Percentiles rank a stretch among this genome's conserved stretches.
These are phyloP conservation scores for Saksenaea vasiformis DNA, from an alignment of 371 early-diverging fungal genomes.

Conservation along the genomic window DNA sequence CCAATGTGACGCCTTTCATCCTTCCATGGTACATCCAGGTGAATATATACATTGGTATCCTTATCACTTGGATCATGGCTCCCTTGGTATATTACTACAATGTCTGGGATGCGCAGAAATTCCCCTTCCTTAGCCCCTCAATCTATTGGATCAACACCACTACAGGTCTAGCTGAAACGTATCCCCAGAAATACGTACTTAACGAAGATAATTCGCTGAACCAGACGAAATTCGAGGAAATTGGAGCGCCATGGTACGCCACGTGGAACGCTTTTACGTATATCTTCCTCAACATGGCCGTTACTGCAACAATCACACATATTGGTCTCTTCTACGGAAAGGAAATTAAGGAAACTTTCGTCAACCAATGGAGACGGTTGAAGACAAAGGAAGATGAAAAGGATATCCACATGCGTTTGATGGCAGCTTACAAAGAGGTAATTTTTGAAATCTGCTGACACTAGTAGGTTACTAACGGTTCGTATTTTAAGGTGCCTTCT, in stretches of 20 bases:
- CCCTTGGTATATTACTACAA: conserved; percentile 34
- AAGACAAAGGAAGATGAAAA: conserved; percentile 1
- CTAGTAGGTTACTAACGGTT: background rate
- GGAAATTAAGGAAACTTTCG: conserved; percentile 17
- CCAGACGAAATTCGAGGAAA: conserved; percentile 19
- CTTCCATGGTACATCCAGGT: conserved; percentile 58
- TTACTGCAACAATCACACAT: conserved; percentile 53
- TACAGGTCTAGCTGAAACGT: conserved; percentile 20
- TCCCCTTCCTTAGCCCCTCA: conserved; percentile 31
- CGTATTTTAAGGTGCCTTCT: conserved; percentile 65
- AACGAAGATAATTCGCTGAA: conserved; percentile 30
- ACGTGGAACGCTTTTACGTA: conserved; percentile 15
- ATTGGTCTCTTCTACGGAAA: conserved; percentile 51
- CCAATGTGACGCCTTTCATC: conserved; percentile 54
- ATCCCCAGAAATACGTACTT: conserved; percentile 39
- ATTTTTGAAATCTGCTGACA: conserved; percentile 12
- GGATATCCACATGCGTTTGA: conserved; percentile 36
- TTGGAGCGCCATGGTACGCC: conserved; percentile 29
- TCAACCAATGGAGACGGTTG: background rate
- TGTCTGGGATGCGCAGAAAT: conserved; percentile 39
- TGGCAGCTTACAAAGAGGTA: conserved; percentile 41
- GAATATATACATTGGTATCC: conserved; percentile 40
- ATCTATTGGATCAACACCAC: conserved; percentile 18
- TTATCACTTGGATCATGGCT: conserved; percentile 25
- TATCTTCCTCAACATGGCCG: conserved; percentile 27